A percentile compares a stretch with the other conserved stretches of the same genome.
Evolutionary conservation across 208 protist genomes (phyloP).

Genomic region (Vickermania spadyakhi): DNA sequence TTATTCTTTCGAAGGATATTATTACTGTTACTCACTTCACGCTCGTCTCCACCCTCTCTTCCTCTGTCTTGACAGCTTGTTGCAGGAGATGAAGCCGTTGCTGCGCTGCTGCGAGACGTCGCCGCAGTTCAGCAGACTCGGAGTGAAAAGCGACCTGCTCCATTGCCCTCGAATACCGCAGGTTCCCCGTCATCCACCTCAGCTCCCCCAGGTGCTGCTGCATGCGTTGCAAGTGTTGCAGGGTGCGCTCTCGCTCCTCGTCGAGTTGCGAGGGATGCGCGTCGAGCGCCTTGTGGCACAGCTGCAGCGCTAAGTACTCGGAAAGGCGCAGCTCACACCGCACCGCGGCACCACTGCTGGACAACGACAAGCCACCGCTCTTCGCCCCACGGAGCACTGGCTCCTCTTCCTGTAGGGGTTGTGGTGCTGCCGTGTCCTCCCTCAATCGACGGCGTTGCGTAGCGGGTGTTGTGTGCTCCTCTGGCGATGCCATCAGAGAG

Average conservation of each 20-base stretch:
- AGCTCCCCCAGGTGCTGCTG: background rate
- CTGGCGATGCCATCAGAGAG: too few relatives aligned
- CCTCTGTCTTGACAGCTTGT: background rate
- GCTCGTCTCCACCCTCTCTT: too few relatives aligned
- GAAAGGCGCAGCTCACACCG: background rate
- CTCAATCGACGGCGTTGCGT: background rate
- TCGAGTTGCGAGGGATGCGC: background rate
- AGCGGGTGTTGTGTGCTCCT: too few relatives aligned
- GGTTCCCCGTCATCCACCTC: background rate
- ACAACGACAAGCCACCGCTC: too few relatives aligned
- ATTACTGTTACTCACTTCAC: too few relatives aligned
- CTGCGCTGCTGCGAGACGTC: background rate
- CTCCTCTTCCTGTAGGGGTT: too few relatives aligned
- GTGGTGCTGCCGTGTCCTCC: background rate
- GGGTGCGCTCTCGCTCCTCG: background rate
- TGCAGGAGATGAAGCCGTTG: background rate
- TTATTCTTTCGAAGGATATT: too few relatives aligned
- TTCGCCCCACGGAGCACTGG: too few relatives aligned
- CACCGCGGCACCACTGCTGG: background rate
- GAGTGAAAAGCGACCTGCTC: background rate
- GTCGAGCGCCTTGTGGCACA: background rate
- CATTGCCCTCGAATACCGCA: background rate
- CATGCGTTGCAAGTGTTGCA: background rate
- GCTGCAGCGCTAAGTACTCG: slow-evolving; percentile 20
- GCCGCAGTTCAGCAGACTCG: background rate